Base-by-base conservation (phyloP, 805 yeast species). In the Kuraishia cidri region DNA sequence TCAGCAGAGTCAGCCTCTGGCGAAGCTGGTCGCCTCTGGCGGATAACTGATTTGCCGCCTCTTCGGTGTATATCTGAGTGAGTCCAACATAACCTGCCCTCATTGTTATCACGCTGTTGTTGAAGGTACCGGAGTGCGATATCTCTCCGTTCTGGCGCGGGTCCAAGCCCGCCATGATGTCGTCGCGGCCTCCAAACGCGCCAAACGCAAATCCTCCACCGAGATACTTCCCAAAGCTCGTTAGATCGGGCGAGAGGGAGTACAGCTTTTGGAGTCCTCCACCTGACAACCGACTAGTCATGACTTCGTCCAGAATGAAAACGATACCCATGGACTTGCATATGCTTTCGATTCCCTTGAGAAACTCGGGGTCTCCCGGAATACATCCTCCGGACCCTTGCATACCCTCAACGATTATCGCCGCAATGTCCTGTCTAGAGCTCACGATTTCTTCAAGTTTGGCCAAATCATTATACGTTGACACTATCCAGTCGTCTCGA, bases 151-250 rank as follows among this genome's bases (percentile, higher is more conserved):
- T 19, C 14, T 10, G 10, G 6, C 23, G 13, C 16, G 43, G 43
- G 20, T 37, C 36, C 34, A 37, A 39, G 9, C 32, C 23, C 4
- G 29, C 32, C 36, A 39, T 31, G 10, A 39, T 37, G 9, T 37
- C 35, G 14, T 19, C 25, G 21, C 35, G 28, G 7, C 43, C 43
- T 7, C 43, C 43, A 31, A 39, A 39, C 10, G 37, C 38, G 3
- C 43, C 43, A 32, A 37, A 29, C 4, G 43, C 30, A 23, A 39
- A 30, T 3, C 43, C 43, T 7, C 43, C 40, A 6, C 43, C 43
- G 10, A 39, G 11, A 23, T 39, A 39, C 25, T 39, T 39, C 19
- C 43, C 43, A 20, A 39, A 28, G 17, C 36, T 31, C 7, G 30
- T 25, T 10, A 39, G 15, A 26, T 39, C 43, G 11, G 43, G 43